Conservation (phyloP, 176 grass and related monocot genomes). For the Triticum aestivum region DNA sequence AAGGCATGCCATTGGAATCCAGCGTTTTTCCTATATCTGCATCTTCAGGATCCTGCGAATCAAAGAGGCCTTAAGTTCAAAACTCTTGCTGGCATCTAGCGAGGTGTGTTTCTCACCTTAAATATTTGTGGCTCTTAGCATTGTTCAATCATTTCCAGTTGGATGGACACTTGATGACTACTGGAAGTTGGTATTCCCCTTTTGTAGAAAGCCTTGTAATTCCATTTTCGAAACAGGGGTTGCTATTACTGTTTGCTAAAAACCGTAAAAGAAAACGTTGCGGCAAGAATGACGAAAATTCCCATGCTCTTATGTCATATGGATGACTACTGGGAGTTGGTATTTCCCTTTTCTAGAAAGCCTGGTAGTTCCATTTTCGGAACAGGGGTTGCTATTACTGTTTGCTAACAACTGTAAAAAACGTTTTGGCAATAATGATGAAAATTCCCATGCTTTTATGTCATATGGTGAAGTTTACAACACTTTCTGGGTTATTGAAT, state of each 20-base stretch:
- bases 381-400: no score
- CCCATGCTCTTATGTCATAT: conserved; percentile 12
- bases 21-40: neutral
- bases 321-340: no score
- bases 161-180: neutral
- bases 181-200: conserved; percentile 13
- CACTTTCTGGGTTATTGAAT: conserved; percentile 27
- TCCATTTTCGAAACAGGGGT: neutral
- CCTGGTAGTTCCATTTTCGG: neutral
- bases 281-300: conserved; percentile 17
- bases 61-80: neutral
- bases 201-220: neutral
- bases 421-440: neutral
- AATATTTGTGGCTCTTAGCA: neutral
- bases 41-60: neutral
- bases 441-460: conserved; percentile 22
- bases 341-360: neutral
- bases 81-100: neutral
- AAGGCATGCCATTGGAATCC: neutral
- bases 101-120: neutral
- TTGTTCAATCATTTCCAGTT: conserved; percentile 3
- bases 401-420: neutral
- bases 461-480: conserved; percentile 18
- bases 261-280: neutral
- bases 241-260: neutral